phyloP scores from a whole-genome alignment of 441 rosid species.

The Populus hybrid region DNA sequence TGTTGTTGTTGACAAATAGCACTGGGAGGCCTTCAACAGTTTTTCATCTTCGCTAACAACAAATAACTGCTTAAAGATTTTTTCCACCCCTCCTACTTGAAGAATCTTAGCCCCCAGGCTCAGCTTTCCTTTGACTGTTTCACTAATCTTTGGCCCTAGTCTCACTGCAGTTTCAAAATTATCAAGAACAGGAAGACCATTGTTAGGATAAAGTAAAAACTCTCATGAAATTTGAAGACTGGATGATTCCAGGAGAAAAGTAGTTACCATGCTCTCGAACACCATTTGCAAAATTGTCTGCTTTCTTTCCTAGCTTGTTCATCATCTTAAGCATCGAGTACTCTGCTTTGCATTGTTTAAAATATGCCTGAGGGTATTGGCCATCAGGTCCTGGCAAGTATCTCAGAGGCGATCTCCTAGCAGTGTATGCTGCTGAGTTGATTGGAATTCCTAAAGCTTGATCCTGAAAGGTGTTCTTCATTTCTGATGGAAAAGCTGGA shows the following conservation, averaged over 20 bases:
- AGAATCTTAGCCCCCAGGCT: constrained; percentile 60
- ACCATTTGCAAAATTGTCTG: constrained; percentile 42
- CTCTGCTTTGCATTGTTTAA: constrained; percentile 15
- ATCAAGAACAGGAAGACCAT: background rate
- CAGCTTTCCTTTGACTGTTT: constrained; percentile 60
- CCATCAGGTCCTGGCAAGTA: constrained; percentile 6
- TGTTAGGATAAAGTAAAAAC: background rate
- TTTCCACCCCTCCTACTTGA: constrained; percentile 61
- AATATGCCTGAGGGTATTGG: background rate
- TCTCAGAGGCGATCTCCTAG: constrained; percentile 18
- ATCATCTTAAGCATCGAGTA: constrained; percentile 34
- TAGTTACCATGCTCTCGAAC: constrained; percentile 41
- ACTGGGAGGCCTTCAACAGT: constrained; percentile 50
- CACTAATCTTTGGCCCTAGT: constrained; percentile 48
- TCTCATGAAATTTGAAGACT: background rate
- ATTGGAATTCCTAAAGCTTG: constrained; percentile 39
- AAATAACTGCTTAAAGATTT: constrained; percentile 48
- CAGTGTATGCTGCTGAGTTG: constrained; percentile 8
- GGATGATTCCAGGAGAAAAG: background rate
- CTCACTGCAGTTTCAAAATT: constrained; percentile 31
- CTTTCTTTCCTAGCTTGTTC: constrained; percentile 46
- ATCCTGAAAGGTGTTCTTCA: constrained; percentile 28
- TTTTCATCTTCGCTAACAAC: constrained; percentile 42
- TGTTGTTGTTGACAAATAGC: constrained; percentile 62
- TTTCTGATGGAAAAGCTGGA: background rate